Evolutionary conservation across 2,329 filamentous ascomycete species (phyloP).

Genomic region (Pseudocercospora crystallina): DNA sequence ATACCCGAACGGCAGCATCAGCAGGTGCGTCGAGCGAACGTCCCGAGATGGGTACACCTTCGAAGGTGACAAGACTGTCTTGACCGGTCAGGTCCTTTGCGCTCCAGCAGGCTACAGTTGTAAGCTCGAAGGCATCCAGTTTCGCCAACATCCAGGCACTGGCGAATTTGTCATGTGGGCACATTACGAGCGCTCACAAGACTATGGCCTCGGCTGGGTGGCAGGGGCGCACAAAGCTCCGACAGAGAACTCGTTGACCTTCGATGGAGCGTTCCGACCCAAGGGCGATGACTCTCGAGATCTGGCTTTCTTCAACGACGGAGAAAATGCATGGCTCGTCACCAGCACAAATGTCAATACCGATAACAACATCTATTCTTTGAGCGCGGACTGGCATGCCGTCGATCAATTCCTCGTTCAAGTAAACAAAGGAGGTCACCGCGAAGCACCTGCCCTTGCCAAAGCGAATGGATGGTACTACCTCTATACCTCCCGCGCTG

Average conservation of each 20-base stretch:
- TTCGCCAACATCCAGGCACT: conserved; percentile 15
- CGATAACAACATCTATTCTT: conserved; percentile 25
- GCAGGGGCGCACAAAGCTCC: conserved; percentile 24
- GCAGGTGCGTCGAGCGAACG: conserved; percentile 21
- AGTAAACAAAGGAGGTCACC: conserved; percentile 15
- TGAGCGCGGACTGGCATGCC: conserved; percentile 20
- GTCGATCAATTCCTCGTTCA: conserved; percentile 17
- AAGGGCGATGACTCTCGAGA: conserved; percentile 24
- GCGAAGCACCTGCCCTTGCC: conserved; percentile 24
- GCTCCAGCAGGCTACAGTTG: conserved; percentile 15
- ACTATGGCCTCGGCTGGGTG: conserved; percentile 22
- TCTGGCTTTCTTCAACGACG: conserved; percentile 25
- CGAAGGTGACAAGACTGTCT: conserved; percentile 18
- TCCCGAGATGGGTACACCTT: conserved; percentile 24
- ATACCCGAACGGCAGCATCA: conserved; percentile 15
- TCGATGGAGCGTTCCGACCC: conserved; percentile 22
- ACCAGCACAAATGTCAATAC: conserved; percentile 24
- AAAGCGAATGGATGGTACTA: conserved; percentile 19
- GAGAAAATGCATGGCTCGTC: conserved; percentile 17
- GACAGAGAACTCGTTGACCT: conserved; percentile 13
- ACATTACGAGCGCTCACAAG: conserved; percentile 21
- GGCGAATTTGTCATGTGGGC: conserved; percentile 24
- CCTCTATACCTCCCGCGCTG: conserved; percentile 22
- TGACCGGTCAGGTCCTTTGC: conserved; percentile 7
- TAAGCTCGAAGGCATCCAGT: conserved; percentile 22